Base-by-base conservation (phyloP, 2,329 filamentous ascomycete genomes). In the Alternaria triticimaculans region DNA sequence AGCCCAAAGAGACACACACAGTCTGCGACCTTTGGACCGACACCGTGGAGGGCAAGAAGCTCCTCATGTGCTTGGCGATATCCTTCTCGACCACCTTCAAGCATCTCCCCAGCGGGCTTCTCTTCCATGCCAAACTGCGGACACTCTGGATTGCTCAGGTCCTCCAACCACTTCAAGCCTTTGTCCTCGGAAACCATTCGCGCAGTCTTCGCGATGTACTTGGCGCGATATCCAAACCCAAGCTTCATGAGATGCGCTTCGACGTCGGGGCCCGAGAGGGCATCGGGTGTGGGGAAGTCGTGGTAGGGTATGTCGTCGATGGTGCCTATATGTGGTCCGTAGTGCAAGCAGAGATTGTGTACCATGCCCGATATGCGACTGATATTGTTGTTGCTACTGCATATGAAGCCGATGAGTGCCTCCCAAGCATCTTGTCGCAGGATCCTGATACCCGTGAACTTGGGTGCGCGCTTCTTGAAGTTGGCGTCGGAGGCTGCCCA, bases 371-470 rank as follows among this genome's bases (percentile, higher is more conserved):
- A 95, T 78, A 99, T 99, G 43, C 96, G 89, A 3, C 90, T 87
- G 64, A 99, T 99, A 78, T 99, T 97, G 82, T 99, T 99, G 82
- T 99, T 99, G 81, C 94, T 97, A 81, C 94, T 97, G 85, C 96
- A 99, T 68, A 99, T 99, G 80, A 99, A 99, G 60, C 92, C 90
- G 23, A 99, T 85, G 21, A 99, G 84, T 1, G 96, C 90, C 80
- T 99, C 96, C 96, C 96, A 99, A 1, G 95, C 90, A 83, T 97
- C 94, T 82, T 99, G 96, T 72, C 91, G 92, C 48, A 99, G 83
- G 69, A 99, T 97, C 21, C 96, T 90, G 60, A 99, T 92, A 12
- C 96, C 96, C 0, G 91, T 90, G 78, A 99, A 99, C 60, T 90
- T 89, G 0, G 92, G 90, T 0, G 96, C 95, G 70, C 92, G 93